Evolutionary conservation across 805 yeast species (phyloP).

Genomic region (Yamadazyma kitorensis): DNA sequence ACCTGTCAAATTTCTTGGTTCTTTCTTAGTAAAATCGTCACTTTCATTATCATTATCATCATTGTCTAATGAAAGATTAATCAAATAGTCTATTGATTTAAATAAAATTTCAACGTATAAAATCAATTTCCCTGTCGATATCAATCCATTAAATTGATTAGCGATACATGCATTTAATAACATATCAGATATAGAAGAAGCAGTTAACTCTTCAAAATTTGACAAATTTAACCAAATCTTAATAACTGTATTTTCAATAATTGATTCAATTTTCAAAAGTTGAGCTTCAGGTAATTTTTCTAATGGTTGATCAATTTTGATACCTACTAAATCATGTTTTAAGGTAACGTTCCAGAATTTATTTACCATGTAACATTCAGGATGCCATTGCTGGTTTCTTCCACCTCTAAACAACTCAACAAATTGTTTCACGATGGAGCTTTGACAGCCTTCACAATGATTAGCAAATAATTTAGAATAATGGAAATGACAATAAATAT

Average conservation of each 20-base stretch:
- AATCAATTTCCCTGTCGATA: constrained; percentile 69
- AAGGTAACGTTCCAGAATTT: constrained; percentile 93
- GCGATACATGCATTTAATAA: constrained; percentile 76
- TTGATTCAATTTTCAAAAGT: constrained; percentile 56
- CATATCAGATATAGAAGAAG: constrained; percentile 89
- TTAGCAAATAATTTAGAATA: constrained; percentile 84
- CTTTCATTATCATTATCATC: not conserved
- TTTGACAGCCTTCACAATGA: constrained; percentile 89
- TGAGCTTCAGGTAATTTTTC: constrained; percentile 5
- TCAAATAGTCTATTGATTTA: constrained; percentile 61
- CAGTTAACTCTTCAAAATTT: constrained; percentile 86
- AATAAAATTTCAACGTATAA: constrained; percentile 74
- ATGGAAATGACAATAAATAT: constrained; percentile 88
- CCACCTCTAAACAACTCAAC: constrained; percentile 92
- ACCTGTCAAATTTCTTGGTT: constrained; percentile 85
- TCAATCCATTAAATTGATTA: constrained; percentile 63
- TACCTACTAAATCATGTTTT: constrained; percentile 58
- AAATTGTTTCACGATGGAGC: constrained; percentile 89
- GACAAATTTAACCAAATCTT: constrained; percentile 85
- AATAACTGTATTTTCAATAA: constrained; percentile 55
- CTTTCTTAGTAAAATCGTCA: constrained; percentile 38
- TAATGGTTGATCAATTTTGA: constrained; percentile 12
- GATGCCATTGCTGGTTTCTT: constrained; percentile 95
- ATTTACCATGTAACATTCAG: constrained; percentile 97
- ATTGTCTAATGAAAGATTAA: constrained; percentile 19